Evolutionary conservation across 2,329 filamentous ascomycete genomes (phyloP).

Genomic region (Ophiocordyceps camponoti-floridani): DNA sequence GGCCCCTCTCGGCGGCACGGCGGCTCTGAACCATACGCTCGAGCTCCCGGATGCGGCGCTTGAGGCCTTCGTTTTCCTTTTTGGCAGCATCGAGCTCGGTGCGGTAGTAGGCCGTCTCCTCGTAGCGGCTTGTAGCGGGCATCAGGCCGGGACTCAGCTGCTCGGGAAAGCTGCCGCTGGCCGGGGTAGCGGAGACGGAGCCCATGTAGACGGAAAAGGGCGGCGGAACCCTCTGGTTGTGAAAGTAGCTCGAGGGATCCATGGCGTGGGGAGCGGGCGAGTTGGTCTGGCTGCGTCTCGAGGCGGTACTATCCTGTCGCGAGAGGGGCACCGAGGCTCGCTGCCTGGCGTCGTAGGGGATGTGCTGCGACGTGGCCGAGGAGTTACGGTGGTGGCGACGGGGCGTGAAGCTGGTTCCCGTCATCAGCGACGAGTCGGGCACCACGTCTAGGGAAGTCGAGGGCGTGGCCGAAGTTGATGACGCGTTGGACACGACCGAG

Average conservation of each 20-base stretch:
- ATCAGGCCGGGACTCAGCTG: constrained; percentile 35
- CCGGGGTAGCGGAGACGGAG: constrained; percentile 22
- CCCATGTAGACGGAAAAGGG: constrained; percentile 15
- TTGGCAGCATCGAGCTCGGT: constrained; percentile 43
- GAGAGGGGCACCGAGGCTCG: constrained; percentile 27
- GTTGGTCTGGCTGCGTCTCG: constrained; percentile 29
- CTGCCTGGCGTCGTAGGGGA: constrained; percentile 20
- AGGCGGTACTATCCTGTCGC: constrained; percentile 36
- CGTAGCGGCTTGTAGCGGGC: constrained; percentile 39
- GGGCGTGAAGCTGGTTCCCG: constrained; percentile 35
- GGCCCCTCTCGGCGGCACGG: constrained; percentile 26
- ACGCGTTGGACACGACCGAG: constrained; percentile 47
- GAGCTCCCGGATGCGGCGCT: constrained; percentile 42
- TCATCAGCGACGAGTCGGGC: constrained; percentile 32
- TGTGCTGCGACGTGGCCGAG: constrained; percentile 36
- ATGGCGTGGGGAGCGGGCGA: constrained; percentile 5
- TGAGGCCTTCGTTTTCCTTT: constrained; percentile 44
- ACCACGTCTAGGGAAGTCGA: constrained; percentile 26
- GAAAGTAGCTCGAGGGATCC: constrained; percentile 26
- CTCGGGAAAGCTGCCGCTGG: constrained; percentile 14
- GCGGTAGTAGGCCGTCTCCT: constrained; percentile 42
- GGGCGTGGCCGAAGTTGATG: constrained; percentile 38
- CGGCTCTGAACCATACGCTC: constrained; percentile 35
- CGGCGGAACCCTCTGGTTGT: constrained; percentile 24
- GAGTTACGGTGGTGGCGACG: constrained; percentile 39